Evolutionary conservation across 345 rosid genomes (phyloP).

Genomic region (Eucalyptus microcorys): DNA sequence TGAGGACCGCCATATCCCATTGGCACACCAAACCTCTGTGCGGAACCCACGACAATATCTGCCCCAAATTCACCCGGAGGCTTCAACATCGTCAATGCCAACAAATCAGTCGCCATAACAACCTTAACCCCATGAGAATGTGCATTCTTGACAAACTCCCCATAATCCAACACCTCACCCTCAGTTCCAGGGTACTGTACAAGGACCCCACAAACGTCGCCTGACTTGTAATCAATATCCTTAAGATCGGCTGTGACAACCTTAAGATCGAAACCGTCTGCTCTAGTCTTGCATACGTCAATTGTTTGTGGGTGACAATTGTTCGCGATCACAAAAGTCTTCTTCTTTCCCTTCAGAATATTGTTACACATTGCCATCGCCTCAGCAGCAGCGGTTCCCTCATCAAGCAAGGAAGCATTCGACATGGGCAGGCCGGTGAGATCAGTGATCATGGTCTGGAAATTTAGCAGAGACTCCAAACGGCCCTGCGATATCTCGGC

Average conservation of each 20-base stretch:
- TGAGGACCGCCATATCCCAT: slow-evolving; percentile 99
- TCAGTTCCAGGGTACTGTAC: slow-evolving; percentile 98
- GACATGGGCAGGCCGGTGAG: slow-evolving; percentile 95
- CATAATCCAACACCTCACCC: slow-evolving; percentile 88
- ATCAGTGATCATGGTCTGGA: slow-evolving; percentile 80
- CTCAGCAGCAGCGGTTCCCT: slow-evolving; percentile 98
- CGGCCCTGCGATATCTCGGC: slow-evolving; percentile 97
- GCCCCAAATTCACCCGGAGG: slow-evolving; percentile 95
- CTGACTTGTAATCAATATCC: slow-evolving; percentile 65
- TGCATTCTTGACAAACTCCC: slow-evolving; percentile 76
- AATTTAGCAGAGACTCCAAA: slow-evolving; percentile 82
- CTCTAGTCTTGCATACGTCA: slow-evolving; percentile 87
- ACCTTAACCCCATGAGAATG: slow-evolving; percentile 93
- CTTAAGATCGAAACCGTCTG: slow-evolving; percentile 76
- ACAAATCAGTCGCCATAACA: slow-evolving; percentile 88
- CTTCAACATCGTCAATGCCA: slow-evolving; percentile 91
- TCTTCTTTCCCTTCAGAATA: slow-evolving; percentile 82
- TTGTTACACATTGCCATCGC: slow-evolving; percentile 99
- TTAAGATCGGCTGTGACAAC: slow-evolving; percentile 65
- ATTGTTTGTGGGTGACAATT: slow-evolving; percentile 95
- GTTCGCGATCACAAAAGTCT: slow-evolving; percentile 73
- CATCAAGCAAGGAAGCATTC: slow-evolving; percentile 88
- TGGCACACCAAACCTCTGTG: slow-evolving; percentile 96
- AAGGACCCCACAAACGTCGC: slow-evolving; percentile 90
- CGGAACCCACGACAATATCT: slow-evolving; percentile 91